Conservation (phyloP, 1,139 yeast genomes). For the Debaryomyces coudertii region DNA sequence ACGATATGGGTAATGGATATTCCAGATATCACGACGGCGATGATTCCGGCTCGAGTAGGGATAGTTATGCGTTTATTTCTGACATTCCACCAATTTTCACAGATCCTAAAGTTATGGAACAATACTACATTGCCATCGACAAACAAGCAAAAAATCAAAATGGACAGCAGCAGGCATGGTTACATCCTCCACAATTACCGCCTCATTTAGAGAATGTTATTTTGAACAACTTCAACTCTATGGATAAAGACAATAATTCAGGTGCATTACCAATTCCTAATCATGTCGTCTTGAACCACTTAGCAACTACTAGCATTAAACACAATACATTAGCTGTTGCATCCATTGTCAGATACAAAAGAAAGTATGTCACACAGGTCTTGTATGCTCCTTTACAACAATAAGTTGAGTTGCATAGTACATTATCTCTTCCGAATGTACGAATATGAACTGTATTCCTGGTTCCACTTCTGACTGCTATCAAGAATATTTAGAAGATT, state of each 20-base stretch:
- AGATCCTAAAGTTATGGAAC: constrained; percentile 65
- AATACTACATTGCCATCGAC: constrained; percentile 72
- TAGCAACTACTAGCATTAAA: constrained; percentile 53
- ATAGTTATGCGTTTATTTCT: constrained; percentile 51
- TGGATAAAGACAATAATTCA: constrained; percentile 48
- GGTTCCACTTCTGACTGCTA: no score
- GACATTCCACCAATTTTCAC: constrained; percentile 90
- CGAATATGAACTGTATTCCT: neutral
- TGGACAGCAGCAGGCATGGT: constrained; percentile 72
- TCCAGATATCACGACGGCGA: constrained; percentile 70
- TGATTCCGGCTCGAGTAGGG: constrained; percentile 17
- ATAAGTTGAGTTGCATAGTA: constrained; percentile 10
- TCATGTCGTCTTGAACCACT: constrained; percentile 66
- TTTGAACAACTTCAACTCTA: constrained; percentile 50
- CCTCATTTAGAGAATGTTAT: constrained; percentile 54
- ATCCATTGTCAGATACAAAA: constrained; percentile 49
- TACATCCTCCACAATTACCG: constrained; percentile 55
- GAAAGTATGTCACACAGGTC: constrained; percentile 53
- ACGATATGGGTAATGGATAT: constrained; percentile 82
- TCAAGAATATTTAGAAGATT: no score
- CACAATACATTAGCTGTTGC: constrained; percentile 55
- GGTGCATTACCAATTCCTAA: constrained; percentile 55
- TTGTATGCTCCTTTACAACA: constrained; percentile 52
- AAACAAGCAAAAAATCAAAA: constrained; percentile 65
- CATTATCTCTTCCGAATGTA: neutral